These are phyloP conservation scores for Plasmopara muralis DNA, from an alignment of 352 stramenopile genomes.

Conservation along the genomic window DNA sequence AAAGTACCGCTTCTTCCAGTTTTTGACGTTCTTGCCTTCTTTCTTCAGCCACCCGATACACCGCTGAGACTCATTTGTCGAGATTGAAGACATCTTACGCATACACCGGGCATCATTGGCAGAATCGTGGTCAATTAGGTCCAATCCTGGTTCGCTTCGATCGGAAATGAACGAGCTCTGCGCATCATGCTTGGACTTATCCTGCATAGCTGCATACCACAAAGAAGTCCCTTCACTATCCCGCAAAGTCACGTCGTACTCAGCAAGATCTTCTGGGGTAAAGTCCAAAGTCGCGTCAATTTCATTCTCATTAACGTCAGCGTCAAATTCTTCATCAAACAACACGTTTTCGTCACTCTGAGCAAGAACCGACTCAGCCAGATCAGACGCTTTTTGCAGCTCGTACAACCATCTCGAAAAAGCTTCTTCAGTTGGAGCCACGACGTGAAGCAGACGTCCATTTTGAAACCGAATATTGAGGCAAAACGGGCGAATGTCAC, in stretches of 20 bases:
- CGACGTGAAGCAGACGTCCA: constrained; percentile 55
- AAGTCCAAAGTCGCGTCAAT: constrained; percentile 29
- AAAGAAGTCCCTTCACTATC: constrained; percentile 29
- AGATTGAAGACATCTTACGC: constrained; percentile 20
- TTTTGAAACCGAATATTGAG: constrained; percentile 72
- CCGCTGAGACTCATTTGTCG: constrained; percentile 17
- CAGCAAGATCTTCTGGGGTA: constrained; percentile 21
- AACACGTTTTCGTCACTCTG: constrained; percentile 32
- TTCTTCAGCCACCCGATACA: constrained; percentile 70
- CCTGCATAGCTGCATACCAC: constrained; percentile 59
- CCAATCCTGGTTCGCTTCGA: constrained; percentile 11
- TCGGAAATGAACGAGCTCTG: constrained; percentile 17
- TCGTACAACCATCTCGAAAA: constrained; percentile 54
- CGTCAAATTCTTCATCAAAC: constrained; percentile 55
- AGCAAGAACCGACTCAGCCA: constrained; percentile 54
- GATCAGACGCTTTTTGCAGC: constrained; percentile 46
- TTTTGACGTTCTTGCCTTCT: constrained; percentile 56
- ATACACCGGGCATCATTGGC: constrained; percentile 5
- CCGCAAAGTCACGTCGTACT: constrained; percentile 25
- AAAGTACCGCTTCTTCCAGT: constrained; percentile 72
- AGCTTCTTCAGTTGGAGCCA: constrained; percentile 43
- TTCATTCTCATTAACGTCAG: constrained; percentile 24
- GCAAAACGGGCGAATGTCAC: constrained; percentile 53
- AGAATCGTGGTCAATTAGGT: background rate
- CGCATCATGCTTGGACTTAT: constrained; percentile 24